These are phyloP conservation scores for Boletus subparvulus DNA, from an alignment of 768 basidiomycete species.

Conservation along the genomic window DNA sequence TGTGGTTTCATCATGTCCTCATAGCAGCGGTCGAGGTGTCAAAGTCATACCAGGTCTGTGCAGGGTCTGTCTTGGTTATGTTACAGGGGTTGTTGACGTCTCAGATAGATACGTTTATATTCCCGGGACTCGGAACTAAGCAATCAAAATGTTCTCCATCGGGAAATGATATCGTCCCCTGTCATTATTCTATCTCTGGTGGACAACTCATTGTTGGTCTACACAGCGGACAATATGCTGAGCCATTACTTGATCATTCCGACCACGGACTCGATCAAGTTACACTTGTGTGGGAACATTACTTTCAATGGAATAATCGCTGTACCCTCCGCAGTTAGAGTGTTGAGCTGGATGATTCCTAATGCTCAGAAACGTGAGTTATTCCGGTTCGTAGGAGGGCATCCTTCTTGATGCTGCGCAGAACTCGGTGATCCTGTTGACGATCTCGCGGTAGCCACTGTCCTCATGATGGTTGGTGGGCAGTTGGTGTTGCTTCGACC, in stretches of 20 bases:
- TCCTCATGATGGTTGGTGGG: constrained; percentile 93
- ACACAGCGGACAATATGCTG: constrained; percentile 91
- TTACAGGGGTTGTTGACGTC: neutral
- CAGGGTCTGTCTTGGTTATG: neutral
- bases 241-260: constrained; percentile 91
- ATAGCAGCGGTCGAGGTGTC: constrained; percentile 86
- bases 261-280: constrained; percentile 74
- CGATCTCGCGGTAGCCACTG: constrained; percentile 90
- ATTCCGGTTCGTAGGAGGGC: neutral
- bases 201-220: constrained; percentile 92
- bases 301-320: constrained; percentile 89
- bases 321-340: constrained; percentile 78
- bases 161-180: constrained; percentile 71
- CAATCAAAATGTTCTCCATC: constrained; percentile 79
- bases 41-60: constrained; percentile 70
- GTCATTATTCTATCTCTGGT: constrained; percentile 88
- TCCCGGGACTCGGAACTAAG: constrained; percentile 88
- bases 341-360: constrained; percentile 97
- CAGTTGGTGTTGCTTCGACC: constrained; percentile 87
- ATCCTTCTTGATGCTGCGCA: constrained; percentile 34
- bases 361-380: constrained; percentile 84
- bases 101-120: constrained; percentile 79
- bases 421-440: constrained; percentile 93
- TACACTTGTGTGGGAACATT: constrained; percentile 93
- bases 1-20: constrained; percentile 97